These are phyloP conservation scores for Eucalyptus tenuipes DNA, from an alignment of 345 rosid genomes.

Conservation along the genomic window DNA sequence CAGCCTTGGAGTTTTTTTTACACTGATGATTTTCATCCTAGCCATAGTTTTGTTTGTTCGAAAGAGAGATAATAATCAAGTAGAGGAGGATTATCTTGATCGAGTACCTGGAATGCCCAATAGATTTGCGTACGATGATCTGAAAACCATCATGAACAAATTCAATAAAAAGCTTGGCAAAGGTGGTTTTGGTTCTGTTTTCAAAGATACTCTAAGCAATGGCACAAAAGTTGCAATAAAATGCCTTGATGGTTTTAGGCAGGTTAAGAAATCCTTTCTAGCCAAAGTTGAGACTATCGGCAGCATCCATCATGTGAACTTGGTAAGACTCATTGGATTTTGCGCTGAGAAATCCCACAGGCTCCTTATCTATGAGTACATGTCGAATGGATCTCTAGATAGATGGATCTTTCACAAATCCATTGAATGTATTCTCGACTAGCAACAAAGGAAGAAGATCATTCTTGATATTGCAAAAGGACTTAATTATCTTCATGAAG, in stretches of 20 bases:
- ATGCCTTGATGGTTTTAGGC: conserved; percentile 1
- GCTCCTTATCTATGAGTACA: too few relatives aligned
- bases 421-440: rapidly evolving
- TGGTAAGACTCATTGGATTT: too few relatives aligned
- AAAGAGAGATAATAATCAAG: background rate
- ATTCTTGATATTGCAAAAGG: too few relatives aligned
- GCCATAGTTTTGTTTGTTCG: background rate
- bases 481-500: too few relatives aligned
- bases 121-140: rapidly evolving
- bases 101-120: background rate
- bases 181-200: conserved; percentile 18
- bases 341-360: rapidly evolving
- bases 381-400: too few relatives aligned
- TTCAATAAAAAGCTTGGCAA: conserved; percentile 6
- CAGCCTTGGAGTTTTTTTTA: background rate
- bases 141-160: background rate
- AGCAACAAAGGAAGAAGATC: too few relatives aligned
- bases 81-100: background rate
- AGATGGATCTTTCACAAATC: too few relatives aligned
- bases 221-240: conserved; percentile 13
- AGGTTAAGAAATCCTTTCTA: conserved; percentile 7
- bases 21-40: background rate
- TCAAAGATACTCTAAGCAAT: background rate
- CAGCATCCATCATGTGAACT: conserved; percentile 10
- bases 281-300: conserved; percentile 18